Base-by-base conservation (phyloP, 257 asterid species). In the Nemophila menziesii region DNA sequence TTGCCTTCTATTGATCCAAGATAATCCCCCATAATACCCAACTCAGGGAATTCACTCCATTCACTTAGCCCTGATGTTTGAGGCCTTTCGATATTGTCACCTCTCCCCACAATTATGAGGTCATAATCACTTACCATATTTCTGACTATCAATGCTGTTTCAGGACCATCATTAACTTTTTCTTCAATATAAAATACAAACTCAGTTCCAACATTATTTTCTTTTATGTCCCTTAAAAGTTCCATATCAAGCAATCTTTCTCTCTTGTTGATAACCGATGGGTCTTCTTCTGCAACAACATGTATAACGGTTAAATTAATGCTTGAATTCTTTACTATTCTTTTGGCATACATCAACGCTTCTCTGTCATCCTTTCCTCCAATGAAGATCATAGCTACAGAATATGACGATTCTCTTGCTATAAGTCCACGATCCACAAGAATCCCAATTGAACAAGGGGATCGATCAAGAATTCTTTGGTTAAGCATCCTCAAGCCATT, bases 371-470 rank as follows among this genome's bases (percentile, higher is more conserved):
- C 66, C 6, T 22, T 53, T 41, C 66, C 66, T n/a, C 66, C 66
- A 11, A 60, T 21, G 36, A 33, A 60, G 6, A 60, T 33, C 33
- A 53, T 33, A 5, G 52, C 51, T 5, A 60, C 46, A 9, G 2
- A 22, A 19, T 48, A 39, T 33, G 33, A 8, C 5, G 36, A 29
- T 40, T 60, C 26, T 1, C 29, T 11, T 11, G 38, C 46, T 21
- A 60, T 23, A 29, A 39, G 61, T 19, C 56, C 56, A n/a, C 66
- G 26, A 39, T 60, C 66, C 4, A 60, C 20, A 6, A 60, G 53
- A 20, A 60, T 47, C 21, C 61, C 66, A 5, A 60, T 61, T 0
- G 66, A 60, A 33, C 61, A 60, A 52, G 66, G 66, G 36, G 66
- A 50, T 19, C 46, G 33, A 7, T 53, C 66, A 2, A 60, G 66